Base-by-base conservation (phyloP, 306 rosid genomes). In the Biancaea sappan region DNA sequence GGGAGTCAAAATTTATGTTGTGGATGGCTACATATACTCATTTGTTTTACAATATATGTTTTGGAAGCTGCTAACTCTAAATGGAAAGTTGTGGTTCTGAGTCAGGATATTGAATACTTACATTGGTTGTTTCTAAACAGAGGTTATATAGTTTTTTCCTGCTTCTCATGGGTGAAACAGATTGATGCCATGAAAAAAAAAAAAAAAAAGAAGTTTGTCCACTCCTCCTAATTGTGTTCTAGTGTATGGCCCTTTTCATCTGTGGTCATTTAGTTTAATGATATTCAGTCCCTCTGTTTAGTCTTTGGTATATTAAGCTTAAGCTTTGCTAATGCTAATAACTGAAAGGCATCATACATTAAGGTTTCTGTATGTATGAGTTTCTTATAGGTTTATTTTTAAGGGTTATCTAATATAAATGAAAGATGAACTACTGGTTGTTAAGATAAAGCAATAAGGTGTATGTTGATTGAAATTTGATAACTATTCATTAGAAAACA, bases 381-480 rank as follows among this genome's bases (percentile, higher is more conserved):
- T 19, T 25, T 66, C 48, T 54, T 37, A 38, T 74, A 63, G 63
- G 51, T 47, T 61, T 3, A 15, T 32, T 35, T 46, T 69, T 16
- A 37, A 57, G 43, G 46, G 13, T 35, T 57, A 15, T 26, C 26
- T 44, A 28, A 12, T 25, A 25, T 14, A 15, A 56, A 29, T n/a
- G 43, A 11, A 67, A 26, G 19, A 31, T 9, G 19, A 50, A 48
- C n/a, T 68, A 3, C 19, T 29, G 2, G 38, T 26, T 22, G 31
- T 18, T 31, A 44, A 48, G 60, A 15, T 4, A 19, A n/a, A 47
- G 12, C 26, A 3, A n/a, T 29, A 18, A 48, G n/a, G 12, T 16
- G 21, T 5, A 44, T 66, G 43, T 47, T 11, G 26, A 31, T 32
- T 47, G 18, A 15, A 46, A 47, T 3, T 18, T 18, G 8, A 11